Evolutionary conservation across 164 flowering plant genomes (phyloP).

Genomic region (Dillenia turbinata): DNA sequence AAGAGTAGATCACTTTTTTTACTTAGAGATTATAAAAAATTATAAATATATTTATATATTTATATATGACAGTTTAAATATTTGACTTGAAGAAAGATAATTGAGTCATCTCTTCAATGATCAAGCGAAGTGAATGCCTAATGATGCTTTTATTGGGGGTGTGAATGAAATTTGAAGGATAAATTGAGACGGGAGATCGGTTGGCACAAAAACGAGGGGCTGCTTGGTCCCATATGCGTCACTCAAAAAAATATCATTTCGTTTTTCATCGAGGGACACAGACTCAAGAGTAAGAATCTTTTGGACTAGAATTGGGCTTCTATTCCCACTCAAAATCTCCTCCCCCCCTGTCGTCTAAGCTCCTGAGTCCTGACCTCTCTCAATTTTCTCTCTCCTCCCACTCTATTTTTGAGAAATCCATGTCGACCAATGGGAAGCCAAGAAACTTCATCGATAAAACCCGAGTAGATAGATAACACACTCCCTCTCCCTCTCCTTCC

Average conservation of each 20-base stretch:
- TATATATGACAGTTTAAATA: no score
- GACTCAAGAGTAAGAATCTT: slow-evolving; percentile 11
- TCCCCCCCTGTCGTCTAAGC: not conserved
- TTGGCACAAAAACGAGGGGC: not conserved
- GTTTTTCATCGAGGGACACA: slow-evolving; percentile 29
- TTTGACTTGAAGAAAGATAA: no score
- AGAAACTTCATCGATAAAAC: slow-evolving; percentile 41
- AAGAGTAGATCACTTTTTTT: no score
- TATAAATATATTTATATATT: no score
- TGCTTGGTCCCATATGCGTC: slow-evolving; percentile 26
- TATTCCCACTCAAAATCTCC: not conserved
- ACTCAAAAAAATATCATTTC: slow-evolving; percentile 27
- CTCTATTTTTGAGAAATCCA: slow-evolving; percentile 38
- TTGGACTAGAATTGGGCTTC: slow-evolving; percentile 1
- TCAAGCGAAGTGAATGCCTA: no score
- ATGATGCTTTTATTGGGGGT: no score
- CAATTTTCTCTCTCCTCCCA: slow-evolving; percentile 3
- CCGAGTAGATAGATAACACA: slow-evolving; percentile 30
- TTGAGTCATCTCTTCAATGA: no score
- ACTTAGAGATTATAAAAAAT: no score
- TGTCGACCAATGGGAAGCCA: slow-evolving; percentile 60
- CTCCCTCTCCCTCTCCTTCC: slow-evolving; percentile 2
- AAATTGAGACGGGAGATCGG: no score
- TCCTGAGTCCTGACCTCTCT: slow-evolving; percentile 5
- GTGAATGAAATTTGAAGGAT: no score